Conservation (phyloP, 2,329 filamentous ascomycete species). For the Lachnellula hyalina region DNA sequence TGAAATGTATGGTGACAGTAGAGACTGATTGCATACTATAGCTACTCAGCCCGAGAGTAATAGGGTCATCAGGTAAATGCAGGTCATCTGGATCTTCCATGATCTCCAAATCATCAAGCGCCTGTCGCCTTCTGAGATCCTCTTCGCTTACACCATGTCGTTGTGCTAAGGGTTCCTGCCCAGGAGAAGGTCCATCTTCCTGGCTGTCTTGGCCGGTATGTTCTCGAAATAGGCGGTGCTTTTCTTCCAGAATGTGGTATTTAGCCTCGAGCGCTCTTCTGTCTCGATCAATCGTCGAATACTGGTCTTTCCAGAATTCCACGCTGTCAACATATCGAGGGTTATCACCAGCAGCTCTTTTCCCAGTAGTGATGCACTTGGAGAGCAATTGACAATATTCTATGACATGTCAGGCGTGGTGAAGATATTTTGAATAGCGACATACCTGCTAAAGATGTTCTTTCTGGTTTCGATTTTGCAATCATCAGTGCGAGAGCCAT, state of each 20-base stretch:
- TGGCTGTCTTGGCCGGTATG: neutral
- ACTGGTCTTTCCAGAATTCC: constrained; percentile 28
- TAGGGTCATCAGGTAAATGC: constrained; percentile 4
- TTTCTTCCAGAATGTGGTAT: constrained; percentile 14
- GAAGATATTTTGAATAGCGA: neutral
- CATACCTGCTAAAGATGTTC: constrained; percentile 18
- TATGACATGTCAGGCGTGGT: constrained; percentile 11
- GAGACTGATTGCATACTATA: constrained; percentile 7
- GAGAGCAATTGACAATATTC: constrained; percentile 22
- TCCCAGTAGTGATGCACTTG: constrained; percentile 15
- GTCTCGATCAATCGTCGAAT: constrained; percentile 16
- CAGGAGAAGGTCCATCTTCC: neutral
- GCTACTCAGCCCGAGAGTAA: constrained; percentile 10
- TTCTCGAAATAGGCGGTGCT: constrained; percentile 3
- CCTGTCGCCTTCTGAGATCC: constrained; percentile 6
- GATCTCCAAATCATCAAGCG: neutral
- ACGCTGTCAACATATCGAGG: constrained; percentile 24
- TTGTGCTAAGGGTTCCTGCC: neutral
- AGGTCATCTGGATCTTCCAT: constrained; percentile 3
- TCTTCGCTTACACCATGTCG: neutral
- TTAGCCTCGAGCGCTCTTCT: constrained; percentile 22
- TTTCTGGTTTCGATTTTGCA: constrained; percentile 19
- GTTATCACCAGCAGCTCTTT: neutral
- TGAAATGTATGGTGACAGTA: neutral
- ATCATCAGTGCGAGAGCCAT: constrained; percentile 22